Evolutionary conservation across 176 grass and related monocot genomes (phyloP).

Genomic region (Aegilops bicornis): DNA sequence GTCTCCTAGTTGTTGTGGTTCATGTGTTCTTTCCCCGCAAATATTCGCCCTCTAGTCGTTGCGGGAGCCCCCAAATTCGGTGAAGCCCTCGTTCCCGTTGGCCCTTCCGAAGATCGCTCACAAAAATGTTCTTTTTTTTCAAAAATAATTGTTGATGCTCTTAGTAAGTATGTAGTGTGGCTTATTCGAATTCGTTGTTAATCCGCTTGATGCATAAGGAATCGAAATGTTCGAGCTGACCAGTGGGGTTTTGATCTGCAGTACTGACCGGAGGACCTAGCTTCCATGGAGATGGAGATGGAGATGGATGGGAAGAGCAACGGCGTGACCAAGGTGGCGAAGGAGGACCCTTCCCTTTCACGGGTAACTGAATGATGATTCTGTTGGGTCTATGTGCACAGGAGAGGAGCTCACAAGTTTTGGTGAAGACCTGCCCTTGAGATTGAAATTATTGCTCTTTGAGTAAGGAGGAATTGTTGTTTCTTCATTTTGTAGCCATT

Average conservation of each 20-base stretch:
- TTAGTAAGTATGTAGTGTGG: background rate
- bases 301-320: too few relatives aligned
- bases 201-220: background rate
- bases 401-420: too few relatives aligned
- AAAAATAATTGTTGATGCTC: background rate
- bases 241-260: background rate
- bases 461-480: too few relatives aligned
- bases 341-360: too few relatives aligned
- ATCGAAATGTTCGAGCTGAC: background rate
- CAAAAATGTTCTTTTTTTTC: background rate
- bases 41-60: background rate
- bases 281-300: background rate
- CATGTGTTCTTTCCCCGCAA: too few relatives aligned
- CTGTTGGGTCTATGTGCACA: too few relatives aligned
- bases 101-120: background rate
- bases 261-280: background rate
- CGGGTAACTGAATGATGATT: too few relatives aligned
- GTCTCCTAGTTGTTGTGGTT: too few relatives aligned
- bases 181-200: background rate
- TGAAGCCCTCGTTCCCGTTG: background rate
- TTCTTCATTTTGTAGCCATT: too few relatives aligned
- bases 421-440: too few relatives aligned
- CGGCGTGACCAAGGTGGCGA: too few relatives aligned
- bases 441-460: too few relatives aligned
- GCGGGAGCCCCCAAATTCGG: background rate